A percentile compares a stretch with the other conserved stretches of the same genome.
Conservation (phyloP, 441 rosid genomes). For the Corymbia citriodora region DNA sequence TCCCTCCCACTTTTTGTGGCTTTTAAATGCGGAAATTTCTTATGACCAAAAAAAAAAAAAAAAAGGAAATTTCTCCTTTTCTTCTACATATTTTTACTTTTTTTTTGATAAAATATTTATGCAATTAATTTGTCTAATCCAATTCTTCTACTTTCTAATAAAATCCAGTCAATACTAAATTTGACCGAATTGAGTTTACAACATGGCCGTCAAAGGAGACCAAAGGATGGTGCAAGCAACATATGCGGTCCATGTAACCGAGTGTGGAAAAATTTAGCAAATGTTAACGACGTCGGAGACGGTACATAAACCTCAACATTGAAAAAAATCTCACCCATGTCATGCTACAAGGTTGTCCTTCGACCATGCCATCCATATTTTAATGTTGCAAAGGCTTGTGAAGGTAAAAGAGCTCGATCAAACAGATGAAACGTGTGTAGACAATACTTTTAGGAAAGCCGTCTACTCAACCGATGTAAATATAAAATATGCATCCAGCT, state of each 20-base stretch:
- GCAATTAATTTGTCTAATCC: not conserved
- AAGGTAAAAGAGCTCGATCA: accelerated
- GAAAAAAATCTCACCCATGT: too few relatives aligned
- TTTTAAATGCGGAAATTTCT: not conserved
- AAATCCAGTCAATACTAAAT: not conserved
- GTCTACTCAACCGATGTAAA: too few relatives aligned
- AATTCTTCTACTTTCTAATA: not conserved
- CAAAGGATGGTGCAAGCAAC: not conserved
- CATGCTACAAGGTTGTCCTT: too few relatives aligned
- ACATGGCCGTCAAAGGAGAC: accelerated
- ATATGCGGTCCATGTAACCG: too few relatives aligned
- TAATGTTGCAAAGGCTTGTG: not conserved
- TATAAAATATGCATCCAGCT: not conserved
- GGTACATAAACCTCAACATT: too few relatives aligned
- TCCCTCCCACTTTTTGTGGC: not conserved
- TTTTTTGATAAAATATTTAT: too few relatives aligned
- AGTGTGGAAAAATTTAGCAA: not conserved
- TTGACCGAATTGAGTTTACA: not conserved
- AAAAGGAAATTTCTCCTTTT: not conserved
- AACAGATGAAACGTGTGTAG: accelerated
- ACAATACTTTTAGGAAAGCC: not conserved
- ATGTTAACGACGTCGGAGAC: too few relatives aligned
- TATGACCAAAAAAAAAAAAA: too few relatives aligned
- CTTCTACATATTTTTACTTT: not conserved
- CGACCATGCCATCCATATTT: accelerated